Evolutionary conservation across 2,329 filamentous ascomycete species (phyloP).

Genomic region (Sporothrix dimorphospora): DNA sequence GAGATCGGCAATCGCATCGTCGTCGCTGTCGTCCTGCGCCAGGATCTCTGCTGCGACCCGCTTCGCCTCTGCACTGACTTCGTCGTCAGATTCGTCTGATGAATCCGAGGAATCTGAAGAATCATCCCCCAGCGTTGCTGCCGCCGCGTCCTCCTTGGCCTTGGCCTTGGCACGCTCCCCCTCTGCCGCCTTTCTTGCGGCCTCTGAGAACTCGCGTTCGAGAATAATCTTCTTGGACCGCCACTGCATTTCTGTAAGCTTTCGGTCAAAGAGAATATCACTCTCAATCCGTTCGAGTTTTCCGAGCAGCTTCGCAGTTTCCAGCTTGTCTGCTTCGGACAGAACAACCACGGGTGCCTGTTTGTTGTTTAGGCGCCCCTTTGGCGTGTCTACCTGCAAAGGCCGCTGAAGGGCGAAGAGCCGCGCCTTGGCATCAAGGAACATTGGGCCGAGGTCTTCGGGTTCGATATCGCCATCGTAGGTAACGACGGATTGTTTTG

Average conservation of each 20-base stretch:
- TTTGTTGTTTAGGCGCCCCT: constrained; percentile 39
- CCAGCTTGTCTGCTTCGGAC: constrained; percentile 45
- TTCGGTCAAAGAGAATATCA: constrained; percentile 74
- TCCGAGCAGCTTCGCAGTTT: constrained; percentile 67
- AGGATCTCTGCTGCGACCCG: constrained; percentile 62
- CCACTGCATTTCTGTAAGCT: constrained; percentile 68
- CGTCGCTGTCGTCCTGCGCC: constrained; percentile 57
- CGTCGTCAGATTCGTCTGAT: constrained; percentile 44
- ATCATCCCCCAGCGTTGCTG: constrained; percentile 34
- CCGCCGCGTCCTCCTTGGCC: constrained; percentile 39
- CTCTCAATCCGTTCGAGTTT: constrained; percentile 78
- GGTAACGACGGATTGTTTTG: constrained; percentile 52
- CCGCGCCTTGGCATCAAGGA: constrained; percentile 72
- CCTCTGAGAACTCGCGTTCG: constrained; percentile 61
- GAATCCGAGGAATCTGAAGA: constrained; percentile 36
- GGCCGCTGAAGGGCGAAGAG: constrained; percentile 65
- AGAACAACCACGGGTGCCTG: neutral
- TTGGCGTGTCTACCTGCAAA: constrained; percentile 48
- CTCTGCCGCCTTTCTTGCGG: constrained; percentile 46
- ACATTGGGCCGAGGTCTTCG: constrained; percentile 73
- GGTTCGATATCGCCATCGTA: constrained; percentile 74
- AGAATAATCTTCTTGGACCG: constrained; percentile 59
- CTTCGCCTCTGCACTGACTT: constrained; percentile 60
- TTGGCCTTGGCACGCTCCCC: constrained; percentile 36
- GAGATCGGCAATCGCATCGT: constrained; percentile 55